Conservation (phyloP, 2,329 filamentous ascomycete species). For the Fusarium cicatricum region DNA sequence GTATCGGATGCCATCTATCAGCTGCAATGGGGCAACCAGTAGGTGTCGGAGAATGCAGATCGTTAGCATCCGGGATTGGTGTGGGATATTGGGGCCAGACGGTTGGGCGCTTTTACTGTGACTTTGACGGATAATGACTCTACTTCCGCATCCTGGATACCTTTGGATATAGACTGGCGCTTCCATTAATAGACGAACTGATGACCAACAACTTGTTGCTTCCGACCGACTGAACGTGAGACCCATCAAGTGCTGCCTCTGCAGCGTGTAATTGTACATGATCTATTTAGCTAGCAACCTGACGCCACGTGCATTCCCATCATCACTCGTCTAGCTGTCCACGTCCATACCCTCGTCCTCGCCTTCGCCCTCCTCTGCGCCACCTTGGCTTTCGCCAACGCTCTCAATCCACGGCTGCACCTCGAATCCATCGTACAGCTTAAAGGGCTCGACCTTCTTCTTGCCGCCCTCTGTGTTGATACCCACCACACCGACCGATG, state of each 20-base stretch:
- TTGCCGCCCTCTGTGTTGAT: conserved; percentile 57
- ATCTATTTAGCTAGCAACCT: conserved; percentile 43
- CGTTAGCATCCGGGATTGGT: conserved; percentile 15
- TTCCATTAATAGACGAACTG: conserved; percentile 37
- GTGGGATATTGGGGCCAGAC: conserved; percentile 8
- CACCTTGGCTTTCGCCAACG: conserved; percentile 61
- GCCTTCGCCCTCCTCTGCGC: conserved; percentile 48
- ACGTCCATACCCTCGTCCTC: conserved; percentile 49
- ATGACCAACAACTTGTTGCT: conserved; percentile 27
- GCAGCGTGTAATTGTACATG: conserved; percentile 49
- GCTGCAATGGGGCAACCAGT: conserved; percentile 80
- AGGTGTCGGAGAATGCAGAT: conserved; percentile 34
- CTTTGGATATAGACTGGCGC: conserved; percentile 28
- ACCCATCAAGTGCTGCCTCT: conserved; percentile 41
- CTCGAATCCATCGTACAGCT: conserved; percentile 88
- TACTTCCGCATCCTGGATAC: conserved; percentile 21
- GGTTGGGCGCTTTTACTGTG: conserved; percentile 31
- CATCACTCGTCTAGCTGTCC: conserved; percentile 44
- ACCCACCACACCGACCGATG: conserved; percentile 87
- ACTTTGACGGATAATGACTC: conserved; percentile 11
- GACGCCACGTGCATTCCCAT: conserved; percentile 35
- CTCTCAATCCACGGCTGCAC: conserved; percentile 87
- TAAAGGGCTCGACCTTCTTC: conserved; percentile 79
- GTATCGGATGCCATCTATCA: conserved; percentile 79
- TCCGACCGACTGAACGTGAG: conserved; percentile 24